Base-by-base conservation (phyloP, 495 filamentous ascomycete species). In the Aspergillus mulundensis region DNA sequence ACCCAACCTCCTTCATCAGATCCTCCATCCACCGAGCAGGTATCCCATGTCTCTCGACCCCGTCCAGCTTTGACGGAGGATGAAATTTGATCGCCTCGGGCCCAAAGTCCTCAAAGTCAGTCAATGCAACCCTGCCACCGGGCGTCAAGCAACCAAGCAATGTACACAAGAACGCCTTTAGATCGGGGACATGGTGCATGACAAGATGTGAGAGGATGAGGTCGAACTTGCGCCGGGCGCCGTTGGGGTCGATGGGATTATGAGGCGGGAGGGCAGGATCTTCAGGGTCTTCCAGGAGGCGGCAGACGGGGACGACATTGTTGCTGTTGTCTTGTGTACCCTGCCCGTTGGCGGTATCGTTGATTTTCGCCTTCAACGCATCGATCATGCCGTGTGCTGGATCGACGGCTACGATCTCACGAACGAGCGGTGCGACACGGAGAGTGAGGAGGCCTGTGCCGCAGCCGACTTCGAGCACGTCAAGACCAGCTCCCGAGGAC, bases 41-140 rank as follows among this genome's bases (percentile, higher is more conserved):
- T 28, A 84, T 74, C 19, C 81, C 80, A 64, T 84, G 80, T 43
- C 80, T 56, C 68, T 80, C 74, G 10, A 83, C 80, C 2, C 77
- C 80, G 7, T 72, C 75, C 69, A 80, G 69, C 65, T 78, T 81
- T 2, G 56, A 47, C 58, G 69, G 66, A 3, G 81, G 75, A 61
- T 84, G 81, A 44, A 81, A 84, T 51, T 60, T 62, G 24, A 72
- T 60, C 15, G 79, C 79, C 36, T 74, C 77, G 0, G 77, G 74
- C 6, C 81, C 81, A 54, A 76, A 80, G 44, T 84, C 73, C 61
- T 84, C 79, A 62, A 79, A 84, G 44, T 84, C 81, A n/a, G 80
- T 82, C 53, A 82, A 56, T 46, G 75, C 71, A 0, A 80, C 70
- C 46, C 59, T 54, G 30, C 80, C 66, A n/a, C 76, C 75, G 0